phyloP scores from a whole-genome alignment of 345 rosid genomes.

The Lepidium sativum region DNA sequence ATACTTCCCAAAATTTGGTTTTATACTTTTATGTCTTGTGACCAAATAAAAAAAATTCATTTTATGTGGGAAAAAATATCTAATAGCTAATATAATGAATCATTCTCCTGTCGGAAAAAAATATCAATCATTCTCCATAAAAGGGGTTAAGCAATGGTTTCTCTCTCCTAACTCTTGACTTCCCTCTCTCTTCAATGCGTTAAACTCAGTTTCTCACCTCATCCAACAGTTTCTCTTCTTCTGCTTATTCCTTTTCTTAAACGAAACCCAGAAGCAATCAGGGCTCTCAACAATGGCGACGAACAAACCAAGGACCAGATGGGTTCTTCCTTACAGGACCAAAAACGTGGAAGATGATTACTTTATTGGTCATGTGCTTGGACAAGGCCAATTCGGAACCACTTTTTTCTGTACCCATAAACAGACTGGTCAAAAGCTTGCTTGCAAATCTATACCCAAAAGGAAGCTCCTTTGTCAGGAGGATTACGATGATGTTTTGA shows the following conservation, averaged over 20 bases:
- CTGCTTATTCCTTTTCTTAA: conserved; percentile 8
- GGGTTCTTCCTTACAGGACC: conserved; percentile 28
- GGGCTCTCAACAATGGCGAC: conserved; percentile 10
- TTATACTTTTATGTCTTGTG: too few species aligned
- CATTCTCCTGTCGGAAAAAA: not conserved
- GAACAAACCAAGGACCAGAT: conserved; percentile 22
- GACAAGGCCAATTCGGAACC: conserved; percentile 78
- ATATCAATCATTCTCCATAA: not conserved
- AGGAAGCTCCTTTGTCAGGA: conserved; percentile 62
- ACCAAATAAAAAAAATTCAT: too few species aligned
- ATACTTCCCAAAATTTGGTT: too few species aligned
- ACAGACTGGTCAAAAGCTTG: conserved; percentile 35
- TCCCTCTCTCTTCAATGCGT: conserved; percentile 2
- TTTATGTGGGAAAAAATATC: not conserved
- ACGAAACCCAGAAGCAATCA: not conserved
- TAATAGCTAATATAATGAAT: conserved; percentile 4
- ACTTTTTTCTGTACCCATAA: conserved; percentile 60
- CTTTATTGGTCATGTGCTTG: conserved; percentile 45
- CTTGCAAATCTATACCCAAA: conserved; percentile 81
- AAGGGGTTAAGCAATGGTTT: not conserved
- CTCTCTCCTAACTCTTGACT: conserved; percentile 7
- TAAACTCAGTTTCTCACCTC: conserved; percentile 17
- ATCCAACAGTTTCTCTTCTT: conserved; percentile 17
- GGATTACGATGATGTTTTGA: conserved; percentile 70
- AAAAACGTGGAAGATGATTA: conserved; percentile 33